Conservation (phyloP, 2,329 filamentous ascomycete species). For the Ceratocystis ficicola region DNA sequence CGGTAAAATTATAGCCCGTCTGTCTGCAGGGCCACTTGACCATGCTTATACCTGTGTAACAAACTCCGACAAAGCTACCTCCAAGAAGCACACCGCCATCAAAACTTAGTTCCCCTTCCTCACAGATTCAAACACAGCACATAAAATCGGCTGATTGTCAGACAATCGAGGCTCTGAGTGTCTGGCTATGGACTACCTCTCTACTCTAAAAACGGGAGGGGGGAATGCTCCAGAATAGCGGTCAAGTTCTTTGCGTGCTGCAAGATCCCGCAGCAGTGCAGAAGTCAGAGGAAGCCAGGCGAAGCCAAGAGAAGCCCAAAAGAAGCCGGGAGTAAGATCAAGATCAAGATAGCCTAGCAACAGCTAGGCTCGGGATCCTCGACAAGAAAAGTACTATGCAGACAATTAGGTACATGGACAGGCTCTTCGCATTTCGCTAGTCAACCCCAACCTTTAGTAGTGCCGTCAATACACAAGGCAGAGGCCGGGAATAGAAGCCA, state of each 20-base stretch:
- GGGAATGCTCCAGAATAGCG: not conserved
- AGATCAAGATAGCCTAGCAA: not conserved
- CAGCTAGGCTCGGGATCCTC: not conserved
- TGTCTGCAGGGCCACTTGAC: not conserved
- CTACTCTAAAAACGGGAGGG: not conserved
- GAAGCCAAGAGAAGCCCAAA: not conserved
- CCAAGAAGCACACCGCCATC: not conserved
- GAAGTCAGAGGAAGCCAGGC: not conserved
- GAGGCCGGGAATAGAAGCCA: too few species aligned
- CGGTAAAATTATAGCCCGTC: not conserved
- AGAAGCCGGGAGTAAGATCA: not conserved
- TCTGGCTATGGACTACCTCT: not conserved
- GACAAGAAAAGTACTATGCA: not conserved
- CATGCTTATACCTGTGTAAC: not conserved
- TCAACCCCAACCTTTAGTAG: not conserved
- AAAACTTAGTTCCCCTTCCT: not conserved
- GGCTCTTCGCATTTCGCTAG: not conserved
- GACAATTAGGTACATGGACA: not conserved
- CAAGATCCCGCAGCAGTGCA: not conserved
- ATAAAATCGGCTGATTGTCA: not conserved
- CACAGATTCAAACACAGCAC: not conserved
- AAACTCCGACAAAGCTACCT: not conserved
- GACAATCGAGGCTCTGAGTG: not conserved
- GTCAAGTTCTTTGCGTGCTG: slow-evolving; percentile 1
- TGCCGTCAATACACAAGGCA: not conserved